phyloP scores from a whole-genome alignment of 805 yeast genomes.

The Maudiozyma serrabonitensis region DNA sequence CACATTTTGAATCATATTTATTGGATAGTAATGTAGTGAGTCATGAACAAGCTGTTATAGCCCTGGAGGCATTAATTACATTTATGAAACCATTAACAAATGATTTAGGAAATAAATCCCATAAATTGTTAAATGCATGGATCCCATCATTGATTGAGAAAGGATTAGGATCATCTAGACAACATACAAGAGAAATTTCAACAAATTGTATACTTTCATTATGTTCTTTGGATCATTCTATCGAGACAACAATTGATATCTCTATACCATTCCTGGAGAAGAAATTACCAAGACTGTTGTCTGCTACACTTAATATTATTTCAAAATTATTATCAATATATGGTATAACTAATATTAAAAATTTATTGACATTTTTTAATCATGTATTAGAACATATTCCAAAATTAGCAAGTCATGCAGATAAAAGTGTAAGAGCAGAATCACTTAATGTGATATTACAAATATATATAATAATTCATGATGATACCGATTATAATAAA shows the following conservation, averaged over 20 bases:
- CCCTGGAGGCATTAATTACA: slow-evolving; percentile 37
- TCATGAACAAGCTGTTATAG: slow-evolving; percentile 67
- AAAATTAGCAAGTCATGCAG: slow-evolving; percentile 74
- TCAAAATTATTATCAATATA: slow-evolving; percentile 39
- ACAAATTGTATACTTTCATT: slow-evolving; percentile 51
- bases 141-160: slow-evolving; percentile 56
- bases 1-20: slow-evolving; percentile 46
- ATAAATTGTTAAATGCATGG: slow-evolving; percentile 10
- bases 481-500: slow-evolving; percentile 26
- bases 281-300: slow-evolving; percentile 67
- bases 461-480: slow-evolving; percentile 65
- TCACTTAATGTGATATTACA: slow-evolving; percentile 60
- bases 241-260: slow-evolving; percentile 50
- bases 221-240: slow-evolving; percentile 59
- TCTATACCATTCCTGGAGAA: slow-evolving; percentile 51
- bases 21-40: slow-evolving; percentile 84
- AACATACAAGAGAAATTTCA: slow-evolving; percentile 61
- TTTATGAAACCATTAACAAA: slow-evolving; percentile 3
- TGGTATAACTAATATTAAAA: slow-evolving; percentile 12
- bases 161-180: slow-evolving; percentile 65
- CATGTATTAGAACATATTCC: slow-evolving; percentile 51
- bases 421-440: slow-evolving; percentile 74
- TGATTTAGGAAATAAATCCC: background rate
- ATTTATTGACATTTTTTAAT: slow-evolving; percentile 2
- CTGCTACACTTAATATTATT: slow-evolving; percentile 53